Evolutionary conservation across 805 yeast species (phyloP).

Genomic region (Saccharomycopsis vini): DNA sequence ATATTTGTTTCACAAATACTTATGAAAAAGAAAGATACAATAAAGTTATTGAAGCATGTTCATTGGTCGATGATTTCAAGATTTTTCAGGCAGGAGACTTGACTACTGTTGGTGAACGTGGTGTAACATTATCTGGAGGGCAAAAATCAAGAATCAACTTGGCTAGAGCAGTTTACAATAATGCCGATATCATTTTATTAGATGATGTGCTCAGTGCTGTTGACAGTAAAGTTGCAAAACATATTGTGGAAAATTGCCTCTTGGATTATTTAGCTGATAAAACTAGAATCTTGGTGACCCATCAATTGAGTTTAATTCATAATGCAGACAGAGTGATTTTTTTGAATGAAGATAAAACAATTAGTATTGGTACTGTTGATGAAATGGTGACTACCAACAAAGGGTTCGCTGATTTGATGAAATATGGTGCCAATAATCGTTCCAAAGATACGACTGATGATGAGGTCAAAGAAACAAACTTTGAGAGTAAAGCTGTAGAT

Average conservation of each 20-base stretch:
- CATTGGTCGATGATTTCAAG: slow-evolving; percentile 47
- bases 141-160: slow-evolving; percentile 63
- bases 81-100: slow-evolving; percentile 56
- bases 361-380: slow-evolving; percentile 41
- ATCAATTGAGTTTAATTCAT: slow-evolving; percentile 55
- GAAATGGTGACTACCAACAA: slow-evolving; percentile 34
- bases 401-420: slow-evolving; percentile 39
- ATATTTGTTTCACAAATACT: slow-evolving; percentile 48
- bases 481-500: slow-evolving; percentile 20
- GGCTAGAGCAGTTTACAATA: slow-evolving; percentile 61
- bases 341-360: slow-evolving; percentile 42
- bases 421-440: slow-evolving; percentile 23
- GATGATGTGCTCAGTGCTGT: slow-evolving; percentile 72
- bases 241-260: slow-evolving; percentile 53
- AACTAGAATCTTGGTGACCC: slow-evolving; percentile 67
- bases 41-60: slow-evolving; percentile 47
- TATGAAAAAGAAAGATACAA: slow-evolving; percentile 42
- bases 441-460: slow-evolving; percentile 8
- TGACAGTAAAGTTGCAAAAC: slow-evolving; percentile 66
- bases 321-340: slow-evolving; percentile 57
- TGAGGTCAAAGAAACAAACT: neutral
- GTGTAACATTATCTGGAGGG: slow-evolving; percentile 68
- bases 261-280: slow-evolving; percentile 39
- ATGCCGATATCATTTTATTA: slow-evolving; percentile 47
- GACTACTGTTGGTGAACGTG: slow-evolving; percentile 68